Evolutionary conservation across 1,139 yeast genomes (phyloP).

Genomic region (Hansenula sp.): DNA sequence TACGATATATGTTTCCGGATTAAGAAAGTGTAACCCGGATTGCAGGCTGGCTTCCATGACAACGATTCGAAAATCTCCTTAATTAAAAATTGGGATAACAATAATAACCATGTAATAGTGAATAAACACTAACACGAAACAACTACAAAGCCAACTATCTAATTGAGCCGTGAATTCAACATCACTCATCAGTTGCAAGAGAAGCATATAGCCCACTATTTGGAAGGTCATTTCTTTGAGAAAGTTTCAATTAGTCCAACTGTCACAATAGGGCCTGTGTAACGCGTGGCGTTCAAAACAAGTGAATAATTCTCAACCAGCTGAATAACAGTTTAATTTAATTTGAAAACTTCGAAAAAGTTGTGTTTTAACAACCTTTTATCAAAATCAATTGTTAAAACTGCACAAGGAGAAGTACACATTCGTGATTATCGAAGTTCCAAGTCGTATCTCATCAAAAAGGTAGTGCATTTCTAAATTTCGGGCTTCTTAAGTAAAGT

Average conservation of each 20-base stretch:
- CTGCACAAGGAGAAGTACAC: neutral
- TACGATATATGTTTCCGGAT: too few relatives aligned
- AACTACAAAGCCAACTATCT: neutral
- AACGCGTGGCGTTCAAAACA: slow-evolving; percentile 3
- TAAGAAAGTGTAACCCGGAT: neutral
- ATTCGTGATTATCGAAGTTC: neutral
- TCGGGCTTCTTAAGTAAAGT: neutral
- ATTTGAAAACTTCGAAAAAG: too few relatives aligned
- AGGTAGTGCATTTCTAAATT: neutral
- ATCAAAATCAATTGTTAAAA: too few relatives aligned
- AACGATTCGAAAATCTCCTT: slow-evolving; percentile 4
- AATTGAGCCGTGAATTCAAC: neutral
- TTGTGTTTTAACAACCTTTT: too few relatives aligned
- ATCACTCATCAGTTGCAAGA: neutral
- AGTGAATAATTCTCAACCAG: neutral
- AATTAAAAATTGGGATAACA: slow-evolving; percentile 3
- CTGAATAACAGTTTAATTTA: neutral
- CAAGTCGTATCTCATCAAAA: neutral
- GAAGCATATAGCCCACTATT: neutral
- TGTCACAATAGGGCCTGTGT: neutral
- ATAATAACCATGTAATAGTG: slow-evolving; percentile 1
- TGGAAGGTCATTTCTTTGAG: too few relatives aligned
- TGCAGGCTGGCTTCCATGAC: slow-evolving; percentile 1
- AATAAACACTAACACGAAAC: neutral
- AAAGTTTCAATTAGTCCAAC: neutral